Base-by-base conservation (phyloP, 2,329 filamentous ascomycete genomes). In the Magnaporthiopsis incrustans region DNA sequence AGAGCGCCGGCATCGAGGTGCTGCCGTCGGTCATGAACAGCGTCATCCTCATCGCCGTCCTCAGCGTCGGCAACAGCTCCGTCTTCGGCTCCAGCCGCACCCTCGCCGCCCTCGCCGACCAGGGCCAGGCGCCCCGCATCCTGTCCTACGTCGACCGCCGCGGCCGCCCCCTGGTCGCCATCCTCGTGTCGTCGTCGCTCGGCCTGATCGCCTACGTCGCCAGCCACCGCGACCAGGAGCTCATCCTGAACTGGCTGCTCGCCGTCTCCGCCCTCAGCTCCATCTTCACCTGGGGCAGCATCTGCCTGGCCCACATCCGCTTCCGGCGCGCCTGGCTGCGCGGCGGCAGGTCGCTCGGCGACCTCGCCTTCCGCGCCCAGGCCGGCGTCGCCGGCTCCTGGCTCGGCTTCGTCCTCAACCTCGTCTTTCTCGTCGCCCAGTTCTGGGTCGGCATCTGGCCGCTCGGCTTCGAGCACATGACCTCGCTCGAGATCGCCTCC, bases 51-150 rank as follows among this genome's bases (percentile, higher is more conserved):
- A 86, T 96, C 67, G 89, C 93, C 26, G 92, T 97, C 27, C 79
- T 97, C 27, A 96, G 91, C 0, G 93, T 97, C 66, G 92, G 92
- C 65, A 97, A 97, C 76, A 94, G 91, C 8, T 88, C 92, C 66
- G 89, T 97, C 66, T 98, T 96, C 71, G 94, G 92, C 50, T 94
- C 91, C 30, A 96, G 91, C 1, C 88, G 94, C 70, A 97, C 93
- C 2, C 85, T 98, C 10, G 91, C 92, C 32, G 92, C 93, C 3
- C 84, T 97, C 2, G 92, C 93, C 59, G 92, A 97, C 74, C 92
- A 96, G 75, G 85, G 87, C 64, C 92, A 95, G 73, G 92, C 91
- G 0, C 92, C 93, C 10, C 82, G 79, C 67, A 80, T 93, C 68
- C 80, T 97, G 38, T 86, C 85, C 65, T 97, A 94, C 76, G 88